These are phyloP conservation scores for Yarrowia phangngaensis DNA, from an alignment of 805 yeast species.

Conservation along the genomic window DNA sequence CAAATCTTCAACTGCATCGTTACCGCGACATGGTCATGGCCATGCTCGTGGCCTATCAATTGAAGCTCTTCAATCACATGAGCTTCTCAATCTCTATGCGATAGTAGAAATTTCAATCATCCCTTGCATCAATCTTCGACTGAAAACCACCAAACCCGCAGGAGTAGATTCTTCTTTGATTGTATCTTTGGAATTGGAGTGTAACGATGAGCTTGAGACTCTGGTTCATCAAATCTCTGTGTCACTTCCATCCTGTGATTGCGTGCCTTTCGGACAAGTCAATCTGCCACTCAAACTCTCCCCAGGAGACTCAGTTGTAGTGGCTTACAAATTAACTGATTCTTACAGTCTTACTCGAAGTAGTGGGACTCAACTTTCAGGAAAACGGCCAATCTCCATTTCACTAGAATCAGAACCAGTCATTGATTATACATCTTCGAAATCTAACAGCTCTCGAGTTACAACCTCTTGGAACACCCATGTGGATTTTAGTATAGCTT, in stretches of 20 bases:
- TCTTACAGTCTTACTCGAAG: constrained; percentile 13
- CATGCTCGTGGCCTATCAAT: constrained; percentile 17
- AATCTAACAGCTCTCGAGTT: constrained; percentile 15
- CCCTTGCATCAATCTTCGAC: constrained; percentile 45
- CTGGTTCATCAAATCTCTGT: constrained; percentile 29
- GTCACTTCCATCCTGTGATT: constrained; percentile 34
- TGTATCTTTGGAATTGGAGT: constrained; percentile 49
- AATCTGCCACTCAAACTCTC: constrained; percentile 36
- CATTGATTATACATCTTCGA: constrained; percentile 1
- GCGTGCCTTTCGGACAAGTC: constrained; percentile 31
- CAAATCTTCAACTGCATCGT: background rate
- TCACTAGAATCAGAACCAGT: constrained; percentile 11
- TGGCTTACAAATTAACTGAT: constrained; percentile 34
- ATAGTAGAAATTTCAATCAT: constrained; percentile 35
- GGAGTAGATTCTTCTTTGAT: constrained; percentile 46
- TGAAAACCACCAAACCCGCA: constrained; percentile 49
- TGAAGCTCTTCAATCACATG: constrained; percentile 9
- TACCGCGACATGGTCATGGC: constrained; percentile 15
- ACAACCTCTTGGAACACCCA: constrained; percentile 24
- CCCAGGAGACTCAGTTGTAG: constrained; percentile 35
- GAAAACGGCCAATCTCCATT: constrained; percentile 12
- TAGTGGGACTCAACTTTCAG: constrained; percentile 10
- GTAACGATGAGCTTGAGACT: constrained; percentile 43
- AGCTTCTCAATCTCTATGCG: constrained; percentile 20
- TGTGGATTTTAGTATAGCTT: constrained; percentile 16